Percentiles rank a stretch among this genome's conserved stretches.
Conservation (phyloP, 1,139 yeast species). For the Protomyces macrosporus region DNA sequence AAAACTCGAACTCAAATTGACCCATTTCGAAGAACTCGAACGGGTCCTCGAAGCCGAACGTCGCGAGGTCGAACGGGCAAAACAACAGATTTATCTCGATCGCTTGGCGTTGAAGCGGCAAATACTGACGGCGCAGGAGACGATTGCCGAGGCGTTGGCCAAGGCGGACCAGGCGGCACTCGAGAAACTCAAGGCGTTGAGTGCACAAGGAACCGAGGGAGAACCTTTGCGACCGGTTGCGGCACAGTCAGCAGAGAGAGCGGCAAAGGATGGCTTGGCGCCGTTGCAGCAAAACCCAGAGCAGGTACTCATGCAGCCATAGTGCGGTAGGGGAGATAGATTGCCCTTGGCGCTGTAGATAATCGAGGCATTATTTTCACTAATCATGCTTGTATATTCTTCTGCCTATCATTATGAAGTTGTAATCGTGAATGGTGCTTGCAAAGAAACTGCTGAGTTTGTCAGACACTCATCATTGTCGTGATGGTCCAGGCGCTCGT, state of each 20-base stretch:
- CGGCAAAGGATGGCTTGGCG: neutral
- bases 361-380: no score
- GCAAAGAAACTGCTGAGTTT: no score
- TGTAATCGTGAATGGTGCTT: no score
- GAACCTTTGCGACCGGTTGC: neutral
- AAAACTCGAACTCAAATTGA: slow-evolving; percentile 70
- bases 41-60: slow-evolving; percentile 73
- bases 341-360: no score
- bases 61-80: slow-evolving; percentile 64
- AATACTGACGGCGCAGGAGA: neutral
- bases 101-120: slow-evolving; percentile 54
- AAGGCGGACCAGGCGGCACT: neutral
- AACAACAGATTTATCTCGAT: slow-evolving; percentile 76
- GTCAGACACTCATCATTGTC: no score
- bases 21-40: slow-evolving; percentile 67
- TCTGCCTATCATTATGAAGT: no score
- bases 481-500: no score
- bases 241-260: neutral
- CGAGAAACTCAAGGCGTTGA: neutral
- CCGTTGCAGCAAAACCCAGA: neutral
- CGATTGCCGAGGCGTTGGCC: neutral
- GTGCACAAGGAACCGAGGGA: neutral
- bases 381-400: no score
- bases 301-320: neutral
- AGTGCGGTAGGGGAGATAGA: neutral